Percentiles rank a stretch among this genome's conserved stretches.
These are phyloP conservation scores for Pseudonectria buxi DNA, from an alignment of 2,329 filamentous ascomycete species.

Conservation along the genomic window DNA sequence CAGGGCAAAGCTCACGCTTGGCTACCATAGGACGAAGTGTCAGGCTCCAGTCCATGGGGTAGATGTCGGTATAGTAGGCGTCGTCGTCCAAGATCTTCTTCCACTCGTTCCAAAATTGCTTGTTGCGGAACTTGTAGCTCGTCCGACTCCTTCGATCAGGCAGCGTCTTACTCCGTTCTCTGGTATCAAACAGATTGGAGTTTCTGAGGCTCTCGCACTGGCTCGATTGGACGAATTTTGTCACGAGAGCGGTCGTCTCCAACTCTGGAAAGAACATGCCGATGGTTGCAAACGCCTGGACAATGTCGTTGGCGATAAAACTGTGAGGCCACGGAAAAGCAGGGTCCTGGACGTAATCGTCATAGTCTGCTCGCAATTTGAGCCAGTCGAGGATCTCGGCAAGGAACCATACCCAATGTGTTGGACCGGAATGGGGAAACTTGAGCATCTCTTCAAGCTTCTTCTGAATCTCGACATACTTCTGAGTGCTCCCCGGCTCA, in stretches of 20 bases:
- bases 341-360: slow-evolving; percentile 11
- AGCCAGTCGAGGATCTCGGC: slow-evolving; percentile 19
- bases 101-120: slow-evolving; percentile 19
- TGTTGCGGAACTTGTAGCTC: slow-evolving; percentile 17
- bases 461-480: slow-evolving; percentile 11
- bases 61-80: slow-evolving; percentile 13
- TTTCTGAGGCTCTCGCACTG: slow-evolving; percentile 10
- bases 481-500: slow-evolving; percentile 17
- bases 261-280: slow-evolving; percentile 23
- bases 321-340: slow-evolving; percentile 17
- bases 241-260: slow-evolving; percentile 5
- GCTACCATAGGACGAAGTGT: slow-evolving; percentile 20
- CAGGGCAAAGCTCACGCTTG: slow-evolving; percentile 6
- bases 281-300: slow-evolving; percentile 15
- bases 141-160: slow-evolving; percentile 18
- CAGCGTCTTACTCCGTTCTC: slow-evolving; percentile 10
- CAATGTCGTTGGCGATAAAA: slow-evolving; percentile 20
- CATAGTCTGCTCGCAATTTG: slow-evolving; percentile 8
- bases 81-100: slow-evolving; percentile 8
- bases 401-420: slow-evolving; percentile 20
- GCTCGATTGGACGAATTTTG: slow-evolving; percentile 12
- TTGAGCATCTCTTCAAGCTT: slow-evolving; percentile 13
- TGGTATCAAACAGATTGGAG: slow-evolving; percentile 15
- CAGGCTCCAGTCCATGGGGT: slow-evolving; percentile 23
- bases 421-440: slow-evolving; percentile 4